These are phyloP conservation scores for Sporothrix protearum DNA, from an alignment of 2,329 filamentous ascomycete genomes.

Conservation along the genomic window DNA sequence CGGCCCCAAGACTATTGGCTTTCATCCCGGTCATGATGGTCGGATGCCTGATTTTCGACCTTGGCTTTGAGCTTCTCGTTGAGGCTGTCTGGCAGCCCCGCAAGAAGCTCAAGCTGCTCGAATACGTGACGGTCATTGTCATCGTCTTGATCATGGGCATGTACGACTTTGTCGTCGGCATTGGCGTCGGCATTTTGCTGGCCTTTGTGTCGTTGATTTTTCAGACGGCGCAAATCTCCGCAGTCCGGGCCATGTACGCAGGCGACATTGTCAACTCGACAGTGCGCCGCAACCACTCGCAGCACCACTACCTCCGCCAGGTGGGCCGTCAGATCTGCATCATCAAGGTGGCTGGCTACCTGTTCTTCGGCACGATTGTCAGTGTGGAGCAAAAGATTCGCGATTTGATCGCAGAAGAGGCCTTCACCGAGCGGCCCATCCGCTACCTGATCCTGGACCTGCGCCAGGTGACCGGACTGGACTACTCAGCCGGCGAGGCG, in stretches of 20 bases:
- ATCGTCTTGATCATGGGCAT: conserved; percentile 96
- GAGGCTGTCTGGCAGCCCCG: conserved; percentile 87
- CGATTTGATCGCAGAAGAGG: conserved; percentile 74
- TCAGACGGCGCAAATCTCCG: conserved; percentile 84
- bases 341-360: conserved; percentile 85
- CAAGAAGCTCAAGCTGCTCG: conserved; percentile 78
- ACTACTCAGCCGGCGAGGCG: conserved; percentile 93
- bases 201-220: conserved; percentile 89
- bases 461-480: conserved; percentile 82
- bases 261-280: conserved; percentile 88
- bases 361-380: conserved; percentile 99
- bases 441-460: conserved; percentile 88
- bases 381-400: conserved; percentile 88
- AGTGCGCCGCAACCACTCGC: conserved; percentile 83
- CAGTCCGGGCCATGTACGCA: conserved; percentile 84
- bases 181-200: conserved; percentile 84
- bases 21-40: conserved; percentile 98
- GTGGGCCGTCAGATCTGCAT: conserved; percentile 86
- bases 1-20: conserved; percentile 85
- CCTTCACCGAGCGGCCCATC: conserved; percentile 74
- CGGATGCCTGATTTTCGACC: conserved; percentile 87
- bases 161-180: conserved; percentile 94
- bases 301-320: conserved; percentile 79
- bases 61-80: conserved; percentile 85
- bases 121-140: conserved; percentile 82